Base-by-base conservation (phyloP, 2,329 filamentous ascomycete species). In the Colletotrichum limetticola region DNA sequence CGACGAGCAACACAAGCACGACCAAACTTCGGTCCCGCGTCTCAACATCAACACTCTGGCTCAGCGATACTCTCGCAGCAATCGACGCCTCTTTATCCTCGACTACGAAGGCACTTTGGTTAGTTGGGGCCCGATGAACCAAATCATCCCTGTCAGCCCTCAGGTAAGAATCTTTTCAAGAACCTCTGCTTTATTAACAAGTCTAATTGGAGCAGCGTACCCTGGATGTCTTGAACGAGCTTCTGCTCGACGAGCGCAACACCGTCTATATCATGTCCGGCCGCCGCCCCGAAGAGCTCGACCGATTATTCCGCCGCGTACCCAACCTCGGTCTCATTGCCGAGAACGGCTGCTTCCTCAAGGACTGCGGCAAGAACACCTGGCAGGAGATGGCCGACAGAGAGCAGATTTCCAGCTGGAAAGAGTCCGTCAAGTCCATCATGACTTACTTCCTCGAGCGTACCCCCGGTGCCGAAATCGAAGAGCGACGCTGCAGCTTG, bases 71-170 rank as follows among this genome's bases (percentile, higher is more conserved):
- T 85, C 88, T 72, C 81, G 85, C 9, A 90, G 93, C 0, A 82
- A 90, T 55, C 89, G 90, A 24, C 91, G 95, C 19, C 87, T 98
- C 2, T 97, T 98, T 82, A 92, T 98, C 75, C 87, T 98, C 57
- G 96, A 98, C 79, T 97, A 98, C 79, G 96, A 98, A 82, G 96
- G 95, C 57, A 98, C 96, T 0, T 86, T 98, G 8, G 94, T 97
- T 56, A 94, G 93, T 66, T 97, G 95, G 89, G 95, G 95, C 4
- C 93, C 94, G 0, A 92, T 95, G 68, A 93, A 91, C 73, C 93
- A 94, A 78, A 96, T 97, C 74, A 94, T 98, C 61, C 88, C 97
- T 22, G 93, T 94, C 63, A 97, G 94, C 76, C 95, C 95, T 3
- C 93, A 89, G 80, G 71, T 74, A 62, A 83, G 86, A 79, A 37